phyloP scores from a whole-genome alignment of 352 stramenopile genomes.

The Globisporangium barbulae region DNA sequence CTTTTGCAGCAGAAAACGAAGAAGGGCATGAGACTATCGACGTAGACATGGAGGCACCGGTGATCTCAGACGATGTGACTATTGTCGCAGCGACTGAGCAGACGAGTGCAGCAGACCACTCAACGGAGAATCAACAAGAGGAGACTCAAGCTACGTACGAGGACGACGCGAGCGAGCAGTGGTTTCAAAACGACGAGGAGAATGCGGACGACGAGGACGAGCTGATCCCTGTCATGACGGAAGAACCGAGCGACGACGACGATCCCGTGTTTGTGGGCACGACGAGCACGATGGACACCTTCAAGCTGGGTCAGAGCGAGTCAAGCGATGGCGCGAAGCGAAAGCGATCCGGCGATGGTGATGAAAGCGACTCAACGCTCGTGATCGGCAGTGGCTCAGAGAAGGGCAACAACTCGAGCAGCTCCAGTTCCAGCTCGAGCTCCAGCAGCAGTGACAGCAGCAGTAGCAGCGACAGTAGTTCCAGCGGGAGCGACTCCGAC shows the following conservation, averaged over 20 bases:
- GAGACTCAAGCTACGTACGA: background rate
- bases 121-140: background rate
- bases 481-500: slow-evolving; percentile 19
- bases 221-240: slow-evolving; percentile 11
- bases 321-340: slow-evolving; percentile 8
- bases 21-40: background rate
- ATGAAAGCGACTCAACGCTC: slow-evolving; percentile 29
- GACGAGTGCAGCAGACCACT: background rate
- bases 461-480: slow-evolving; percentile 19
- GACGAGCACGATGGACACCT: background rate
- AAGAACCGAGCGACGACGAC: slow-evolving; percentile 13
- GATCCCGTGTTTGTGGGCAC: slow-evolving; percentile 14
- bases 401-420: slow-evolving; percentile 20
- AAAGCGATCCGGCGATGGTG: slow-evolving; percentile 10
- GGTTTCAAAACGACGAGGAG: slow-evolving; percentile 15
- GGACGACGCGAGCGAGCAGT: slow-evolving; percentile 11
- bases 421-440: slow-evolving; percentile 20
- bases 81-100: background rate
- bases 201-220: slow-evolving; percentile 8
- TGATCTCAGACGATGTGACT: background rate
- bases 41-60: background rate
- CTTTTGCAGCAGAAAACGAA: background rate
- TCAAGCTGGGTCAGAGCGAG: background rate
- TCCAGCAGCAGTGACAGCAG: slow-evolving; percentile 19
- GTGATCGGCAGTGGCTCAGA: slow-evolving; percentile 19